phyloP scores from a whole-genome alignment of 2,329 filamentous ascomycete genomes.

The Elsinoe arachidis region DNA sequence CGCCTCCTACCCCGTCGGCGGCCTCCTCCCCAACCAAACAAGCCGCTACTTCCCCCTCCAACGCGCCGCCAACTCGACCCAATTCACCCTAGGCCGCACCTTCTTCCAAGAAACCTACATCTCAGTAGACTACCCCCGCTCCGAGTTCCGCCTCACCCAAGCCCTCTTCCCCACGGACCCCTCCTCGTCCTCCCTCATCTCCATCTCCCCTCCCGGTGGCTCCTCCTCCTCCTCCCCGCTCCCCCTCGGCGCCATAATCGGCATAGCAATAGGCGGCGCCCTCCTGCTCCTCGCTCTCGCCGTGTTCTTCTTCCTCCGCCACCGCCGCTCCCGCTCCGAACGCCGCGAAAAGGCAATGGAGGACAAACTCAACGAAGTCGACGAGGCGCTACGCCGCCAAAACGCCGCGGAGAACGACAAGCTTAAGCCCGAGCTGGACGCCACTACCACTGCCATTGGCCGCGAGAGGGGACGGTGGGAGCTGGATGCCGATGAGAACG shows the following conservation, averaged over 20 bases:
- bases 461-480: not conserved
- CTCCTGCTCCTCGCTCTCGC: slow-evolving; percentile 21
- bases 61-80: slow-evolving; percentile 43
- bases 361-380: not conserved
- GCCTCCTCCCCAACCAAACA: slow-evolving; percentile 44
- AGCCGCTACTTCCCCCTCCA: slow-evolving; percentile 60
- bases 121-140: slow-evolving; percentile 40
- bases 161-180: slow-evolving; percentile 25
- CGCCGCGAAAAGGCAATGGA: not conserved
- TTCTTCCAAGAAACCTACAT: slow-evolving; percentile 61
- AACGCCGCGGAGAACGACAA: not conserved
- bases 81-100: slow-evolving; percentile 56
- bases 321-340: slow-evolving; percentile 1
- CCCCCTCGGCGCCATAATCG: slow-evolving; percentile 27
- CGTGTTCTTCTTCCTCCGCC: slow-evolving; percentile 25
- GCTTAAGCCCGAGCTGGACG: slow-evolving; percentile 5
- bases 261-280: slow-evolving; percentile 29
- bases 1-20: slow-evolving; percentile 42
- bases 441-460: not conserved
- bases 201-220: slow-evolving; percentile 25
- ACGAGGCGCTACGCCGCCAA: not conserved
- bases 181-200: slow-evolving; percentile 22
- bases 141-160: slow-evolving; percentile 39
- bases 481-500: not conserved
- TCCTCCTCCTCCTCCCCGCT: not conserved